Conservation (phyloP, 1,284 basidiomycete species). For the Apiotrichum mycotoxinovorans region DNA sequence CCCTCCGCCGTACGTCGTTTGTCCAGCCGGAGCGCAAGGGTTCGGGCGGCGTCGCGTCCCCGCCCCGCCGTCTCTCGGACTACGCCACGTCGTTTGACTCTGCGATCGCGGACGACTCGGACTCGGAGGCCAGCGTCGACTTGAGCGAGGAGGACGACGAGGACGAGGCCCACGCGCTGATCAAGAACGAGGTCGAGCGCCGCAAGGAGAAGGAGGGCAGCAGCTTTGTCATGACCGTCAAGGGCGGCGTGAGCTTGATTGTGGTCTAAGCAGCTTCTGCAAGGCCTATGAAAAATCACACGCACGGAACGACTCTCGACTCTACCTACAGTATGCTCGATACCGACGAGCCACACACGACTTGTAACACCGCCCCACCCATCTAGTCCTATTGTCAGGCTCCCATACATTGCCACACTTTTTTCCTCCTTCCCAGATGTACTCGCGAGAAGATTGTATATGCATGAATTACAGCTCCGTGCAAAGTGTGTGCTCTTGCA, state of each 20-base stretch:
- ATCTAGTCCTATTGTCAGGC: too few species aligned
- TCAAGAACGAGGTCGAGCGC: conserved; percentile 36
- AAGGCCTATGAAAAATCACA: too few species aligned
- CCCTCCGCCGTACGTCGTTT: conserved; percentile 28
- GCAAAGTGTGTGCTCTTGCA: too few species aligned
- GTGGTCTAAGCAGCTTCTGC: conserved; percentile 34
- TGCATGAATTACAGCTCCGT: too few species aligned
- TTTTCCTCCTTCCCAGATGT: too few species aligned
- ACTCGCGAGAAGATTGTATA: too few species aligned
- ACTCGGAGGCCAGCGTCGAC: conserved; percentile 24
- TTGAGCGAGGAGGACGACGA: conserved; percentile 38
- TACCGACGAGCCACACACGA: not conserved
- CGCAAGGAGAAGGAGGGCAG: conserved; percentile 39
- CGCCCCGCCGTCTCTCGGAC: not conserved
- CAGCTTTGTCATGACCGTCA: conserved; percentile 42
- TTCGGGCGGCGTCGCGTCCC: conserved; percentile 5
- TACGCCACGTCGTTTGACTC: conserved; percentile 2
- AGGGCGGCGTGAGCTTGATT: conserved; percentile 44
- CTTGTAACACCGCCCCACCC: too few species aligned
- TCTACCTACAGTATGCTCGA: not conserved
- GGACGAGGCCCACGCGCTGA: conserved; percentile 36
- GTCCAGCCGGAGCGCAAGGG: conserved; percentile 21
- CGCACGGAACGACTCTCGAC: not conserved
- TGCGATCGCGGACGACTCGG: conserved; percentile 22
- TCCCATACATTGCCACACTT: too few species aligned